Percentiles rank a stretch among this genome's conserved stretches.
Conservation (phyloP, 108 stramenopile genomes). For the Epithemia pelagica region DNA sequence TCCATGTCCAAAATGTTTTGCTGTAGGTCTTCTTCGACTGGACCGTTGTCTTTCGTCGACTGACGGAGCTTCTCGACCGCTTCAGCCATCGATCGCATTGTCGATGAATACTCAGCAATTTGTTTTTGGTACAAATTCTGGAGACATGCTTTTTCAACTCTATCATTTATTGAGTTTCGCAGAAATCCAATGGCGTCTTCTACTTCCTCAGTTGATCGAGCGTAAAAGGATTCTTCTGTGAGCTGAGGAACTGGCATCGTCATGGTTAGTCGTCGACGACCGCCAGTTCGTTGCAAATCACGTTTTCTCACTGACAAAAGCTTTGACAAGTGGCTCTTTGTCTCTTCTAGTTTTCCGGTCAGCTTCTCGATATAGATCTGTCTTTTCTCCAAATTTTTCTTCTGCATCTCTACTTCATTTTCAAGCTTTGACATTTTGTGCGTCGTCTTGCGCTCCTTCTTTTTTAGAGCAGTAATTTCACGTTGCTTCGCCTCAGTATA, state of each 20-base stretch:
- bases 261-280: conserved; percentile 1
- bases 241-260: background rate
- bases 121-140: conserved; percentile 46
- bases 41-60: background rate
- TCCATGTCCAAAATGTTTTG: conserved; percentile 60
- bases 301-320: conserved; percentile 61
- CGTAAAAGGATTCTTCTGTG: background rate
- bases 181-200: background rate
- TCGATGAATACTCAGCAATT: conserved; percentile 55
- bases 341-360: conserved; percentile 72
- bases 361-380: conserved; percentile 55
- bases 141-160: conserved; percentile 34
- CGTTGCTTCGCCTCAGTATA: conserved; percentile 64
- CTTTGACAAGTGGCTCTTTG: conserved; percentile 67
- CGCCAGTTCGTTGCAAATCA: conserved; percentile 20
- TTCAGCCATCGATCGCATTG: conserved; percentile 58
- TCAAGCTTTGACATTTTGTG: conserved; percentile 63
- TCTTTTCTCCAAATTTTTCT: conserved; percentile 55
- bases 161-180: conserved; percentile 18
- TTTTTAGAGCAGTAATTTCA: conserved; percentile 65
- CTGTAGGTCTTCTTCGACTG: conserved; percentile 24
- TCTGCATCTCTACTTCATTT: conserved; percentile 59
- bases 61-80: conserved; percentile 49
- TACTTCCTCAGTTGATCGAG: conserved; percentile 1
- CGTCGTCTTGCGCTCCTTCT: conserved; percentile 51